These are phyloP conservation scores for Cylindrotheca fusiformis DNA, from an alignment of 108 stramenopile genomes.

Conservation along the genomic window DNA sequence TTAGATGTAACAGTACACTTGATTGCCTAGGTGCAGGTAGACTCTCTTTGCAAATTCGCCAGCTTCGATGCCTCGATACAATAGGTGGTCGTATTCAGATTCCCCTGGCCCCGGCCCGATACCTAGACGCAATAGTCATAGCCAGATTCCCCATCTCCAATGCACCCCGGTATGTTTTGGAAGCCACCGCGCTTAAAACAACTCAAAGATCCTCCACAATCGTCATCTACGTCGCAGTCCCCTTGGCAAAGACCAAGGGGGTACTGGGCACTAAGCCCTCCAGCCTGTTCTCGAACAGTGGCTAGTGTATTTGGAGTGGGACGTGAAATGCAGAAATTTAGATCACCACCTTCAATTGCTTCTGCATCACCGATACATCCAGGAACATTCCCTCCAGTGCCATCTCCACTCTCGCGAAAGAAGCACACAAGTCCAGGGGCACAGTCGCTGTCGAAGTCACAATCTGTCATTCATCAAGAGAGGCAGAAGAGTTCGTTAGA, in stretches of 20 bases:
- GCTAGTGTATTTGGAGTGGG: neutral
- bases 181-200: neutral
- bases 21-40: too few relatives aligned
- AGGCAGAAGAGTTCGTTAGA: neutral
- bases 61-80: too few relatives aligned
- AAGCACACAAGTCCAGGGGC: slow-evolving; percentile 19
- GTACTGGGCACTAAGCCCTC: neutral
- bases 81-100: too few relatives aligned
- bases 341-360: neutral
- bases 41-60: too few relatives aligned
- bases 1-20: too few relatives aligned
- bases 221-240: neutral
- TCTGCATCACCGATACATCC: slow-evolving; percentile 22
- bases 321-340: slow-evolving; percentile 22
- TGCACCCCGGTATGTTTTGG: neutral
- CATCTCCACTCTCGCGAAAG: slow-evolving; percentile 10
- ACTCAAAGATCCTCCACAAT: neutral
- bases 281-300: neutral
- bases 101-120: too few relatives aligned
- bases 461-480: slow-evolving; percentile 12
- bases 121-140: neutral
- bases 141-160: neutral
- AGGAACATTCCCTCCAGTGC: slow-evolving; percentile 19
- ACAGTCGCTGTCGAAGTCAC: slow-evolving; percentile 29
- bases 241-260: neutral